Conservation (phyloP, 352 stramenopile genomes). For the Globisporangium viniferum region DNA sequence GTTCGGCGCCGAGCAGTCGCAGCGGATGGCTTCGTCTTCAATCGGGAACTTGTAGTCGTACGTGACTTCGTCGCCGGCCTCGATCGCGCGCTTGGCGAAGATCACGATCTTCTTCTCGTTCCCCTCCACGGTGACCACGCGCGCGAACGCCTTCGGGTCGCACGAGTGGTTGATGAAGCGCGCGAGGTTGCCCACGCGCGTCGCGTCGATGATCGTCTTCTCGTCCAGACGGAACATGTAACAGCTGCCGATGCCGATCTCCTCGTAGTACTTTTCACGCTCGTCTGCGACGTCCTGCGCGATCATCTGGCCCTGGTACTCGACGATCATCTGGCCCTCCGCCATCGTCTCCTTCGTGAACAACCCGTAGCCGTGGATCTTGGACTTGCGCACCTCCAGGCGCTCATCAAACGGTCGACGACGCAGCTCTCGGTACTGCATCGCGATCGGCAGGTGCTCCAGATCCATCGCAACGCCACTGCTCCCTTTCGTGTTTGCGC, state of each 20-base stretch:
- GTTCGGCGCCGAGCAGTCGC: slow-evolving; percentile 91
- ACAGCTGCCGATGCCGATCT: slow-evolving; percentile 91
- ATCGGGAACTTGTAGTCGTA: slow-evolving; percentile 98
- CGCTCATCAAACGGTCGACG: slow-evolving; percentile 87
- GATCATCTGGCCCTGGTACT: slow-evolving; percentile 96
- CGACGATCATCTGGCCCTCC: slow-evolving; percentile 95
- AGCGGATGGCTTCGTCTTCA: slow-evolving; percentile 93
- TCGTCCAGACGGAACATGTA: slow-evolving; percentile 98
- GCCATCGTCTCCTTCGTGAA: slow-evolving; percentile 91
- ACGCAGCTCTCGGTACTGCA: slow-evolving; percentile 92
- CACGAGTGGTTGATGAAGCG: slow-evolving; percentile 98
- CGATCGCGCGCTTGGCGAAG: slow-evolving; percentile 90
- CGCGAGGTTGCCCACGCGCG: slow-evolving; percentile 90
- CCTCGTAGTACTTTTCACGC: slow-evolving; percentile 93
- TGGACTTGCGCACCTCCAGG: slow-evolving; percentile 89
- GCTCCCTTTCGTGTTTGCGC: slow-evolving; percentile 18
- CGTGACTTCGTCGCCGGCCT: slow-evolving; percentile 91
- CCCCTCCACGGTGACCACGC: slow-evolving; percentile 79
- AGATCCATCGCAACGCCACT: slow-evolving; percentile 63
- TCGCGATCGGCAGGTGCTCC: slow-evolving; percentile 79
- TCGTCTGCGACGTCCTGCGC: slow-evolving; percentile 90
- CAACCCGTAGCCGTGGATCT: slow-evolving; percentile 96
- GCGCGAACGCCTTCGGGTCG: slow-evolving; percentile 93
- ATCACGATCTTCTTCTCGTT: slow-evolving; percentile 96
- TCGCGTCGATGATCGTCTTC: slow-evolving; percentile 94